Conservation (phyloP, 345 rosid species). For the Salix viminalis region DNA sequence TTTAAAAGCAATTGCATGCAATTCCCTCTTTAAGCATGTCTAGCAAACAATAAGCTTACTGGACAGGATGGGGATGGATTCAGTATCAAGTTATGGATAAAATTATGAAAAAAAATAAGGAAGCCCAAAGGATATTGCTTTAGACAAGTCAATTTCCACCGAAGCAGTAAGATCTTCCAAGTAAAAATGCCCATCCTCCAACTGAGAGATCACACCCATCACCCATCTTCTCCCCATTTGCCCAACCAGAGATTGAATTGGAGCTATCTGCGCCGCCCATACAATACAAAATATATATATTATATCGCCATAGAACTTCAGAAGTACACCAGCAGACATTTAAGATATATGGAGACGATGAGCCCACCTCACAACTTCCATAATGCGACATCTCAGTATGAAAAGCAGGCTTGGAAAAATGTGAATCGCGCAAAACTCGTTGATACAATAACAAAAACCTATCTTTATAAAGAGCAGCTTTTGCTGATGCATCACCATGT, state of each 20-base stretch:
- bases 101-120: background rate
- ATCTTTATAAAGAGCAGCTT: slow-evolving; percentile 65
- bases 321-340: background rate
- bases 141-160: slow-evolving; percentile 78
- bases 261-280: slow-evolving; percentile 50
- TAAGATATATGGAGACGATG: background rate
- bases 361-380: slow-evolving; percentile 68
- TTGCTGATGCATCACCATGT: slow-evolving; percentile 78
- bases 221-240: slow-evolving; percentile 82
- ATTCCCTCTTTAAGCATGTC: too few species aligned
- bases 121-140: slow-evolving; percentile 83
- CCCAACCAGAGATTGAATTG: slow-evolving; percentile 75
- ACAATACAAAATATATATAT: background rate
- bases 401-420: slow-evolving; percentile 72
- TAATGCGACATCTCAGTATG: slow-evolving; percentile 50
- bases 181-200: slow-evolving; percentile 97
- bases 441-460: slow-evolving; percentile 70
- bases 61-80: background rate
- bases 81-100: background rate
- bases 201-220: slow-evolving; percentile 92
- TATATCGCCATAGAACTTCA: background rate
- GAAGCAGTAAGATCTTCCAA: slow-evolving; percentile 88
- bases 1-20: too few species aligned
- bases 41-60: background rate
- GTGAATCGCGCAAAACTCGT: slow-evolving; percentile 75